Base-by-base conservation (phyloP, 176 grass and related monocot species). In the Triticum monococcum region DNA sequence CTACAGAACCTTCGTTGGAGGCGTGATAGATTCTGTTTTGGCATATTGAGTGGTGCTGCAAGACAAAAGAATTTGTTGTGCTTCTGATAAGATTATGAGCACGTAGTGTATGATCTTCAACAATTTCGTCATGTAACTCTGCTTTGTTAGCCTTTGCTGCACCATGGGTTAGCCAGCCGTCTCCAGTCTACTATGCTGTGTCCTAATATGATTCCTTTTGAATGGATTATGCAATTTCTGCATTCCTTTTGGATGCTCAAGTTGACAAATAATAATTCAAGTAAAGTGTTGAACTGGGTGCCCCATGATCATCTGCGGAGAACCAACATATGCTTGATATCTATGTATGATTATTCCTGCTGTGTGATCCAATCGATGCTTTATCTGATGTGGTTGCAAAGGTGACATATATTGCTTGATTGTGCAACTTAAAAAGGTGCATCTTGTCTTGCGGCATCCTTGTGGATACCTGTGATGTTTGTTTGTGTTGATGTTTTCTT, bases 11-110 rank as follows among this genome's bases (percentile, higher is more conserved):
- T 66, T 57, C 65, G 3, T 76, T 64, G 79, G 82, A 37, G 41
- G 79, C 26, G 3, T 46, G 72, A 68, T 78, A 69, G 54, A 3
- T 65, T 78, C 25, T 36, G 12, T 78, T 67, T 43, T 59, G 48
- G 66, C 74, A 20, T 73, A 59, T 86, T 48, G 16, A 85, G 54
- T 66, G 36, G 43, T 82, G 20, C 43, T 90, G 35, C 68, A 79
- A 78, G 65, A 46, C 17, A 52, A 30, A 75, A 64, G 1, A 81
- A 70, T 54, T 30, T 48, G 63, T 61, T 85, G 79, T 85, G 22
- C 5, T 69, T 85, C 35, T 87, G 67, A 31, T 75, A 88, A 75
- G 37, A 85, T 80, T 23, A 74, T 7, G 18, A 37, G 48, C 18
- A 48, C 22, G 28, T 75, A 52, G 45, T 83, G 32, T 87, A 79